These are phyloP conservation scores for Salix caprea DNA, from an alignment of 345 rosid species.

Conservation along the genomic window DNA sequence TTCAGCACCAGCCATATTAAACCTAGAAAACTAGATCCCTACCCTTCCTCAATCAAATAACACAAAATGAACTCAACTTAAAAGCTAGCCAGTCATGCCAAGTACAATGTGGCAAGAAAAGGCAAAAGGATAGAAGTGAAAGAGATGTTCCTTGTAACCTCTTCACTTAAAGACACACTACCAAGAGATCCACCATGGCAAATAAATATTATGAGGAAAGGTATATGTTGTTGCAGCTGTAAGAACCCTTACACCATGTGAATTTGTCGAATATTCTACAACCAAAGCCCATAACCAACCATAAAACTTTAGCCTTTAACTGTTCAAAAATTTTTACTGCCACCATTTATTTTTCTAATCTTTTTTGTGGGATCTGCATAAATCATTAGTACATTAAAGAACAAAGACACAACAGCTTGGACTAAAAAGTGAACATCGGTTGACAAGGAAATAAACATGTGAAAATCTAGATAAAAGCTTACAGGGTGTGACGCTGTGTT, in stretches of 20 bases:
- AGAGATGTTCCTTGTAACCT: slow-evolving; percentile 6
- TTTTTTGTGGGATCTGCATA: neutral
- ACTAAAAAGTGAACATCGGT: neutral
- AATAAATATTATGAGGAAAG: slow-evolving; percentile 43
- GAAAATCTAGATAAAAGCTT: neutral
- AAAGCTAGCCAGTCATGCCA: slow-evolving; percentile 25
- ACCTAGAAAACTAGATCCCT: slow-evolving; percentile 20
- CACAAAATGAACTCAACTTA: slow-evolving; percentile 25
- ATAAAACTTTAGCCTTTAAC: slow-evolving; percentile 9
- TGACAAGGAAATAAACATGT: slow-evolving; percentile 5
- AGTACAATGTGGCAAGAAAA: slow-evolving; percentile 30
- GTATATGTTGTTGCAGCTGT: slow-evolving; percentile 34
- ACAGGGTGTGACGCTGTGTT: neutral
- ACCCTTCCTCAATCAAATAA: slow-evolving; percentile 5
- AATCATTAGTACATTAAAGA: neutral
- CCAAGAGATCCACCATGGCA: slow-evolving; percentile 28
- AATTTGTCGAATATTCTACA: slow-evolving; percentile 28
- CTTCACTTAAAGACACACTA: slow-evolving; percentile 10
- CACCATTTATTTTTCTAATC: neutral
- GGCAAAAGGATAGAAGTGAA: slow-evolving; percentile 14
- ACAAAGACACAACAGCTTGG: neutral
- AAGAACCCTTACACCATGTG: slow-evolving; percentile 41
- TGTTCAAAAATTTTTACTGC: slow-evolving; percentile 13
- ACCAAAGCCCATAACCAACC: neutral
- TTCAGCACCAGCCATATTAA: slow-evolving; percentile 15